phyloP scores from a whole-genome alignment of 169 alveolate genomes.

The Miamiensis avidus region DNA sequence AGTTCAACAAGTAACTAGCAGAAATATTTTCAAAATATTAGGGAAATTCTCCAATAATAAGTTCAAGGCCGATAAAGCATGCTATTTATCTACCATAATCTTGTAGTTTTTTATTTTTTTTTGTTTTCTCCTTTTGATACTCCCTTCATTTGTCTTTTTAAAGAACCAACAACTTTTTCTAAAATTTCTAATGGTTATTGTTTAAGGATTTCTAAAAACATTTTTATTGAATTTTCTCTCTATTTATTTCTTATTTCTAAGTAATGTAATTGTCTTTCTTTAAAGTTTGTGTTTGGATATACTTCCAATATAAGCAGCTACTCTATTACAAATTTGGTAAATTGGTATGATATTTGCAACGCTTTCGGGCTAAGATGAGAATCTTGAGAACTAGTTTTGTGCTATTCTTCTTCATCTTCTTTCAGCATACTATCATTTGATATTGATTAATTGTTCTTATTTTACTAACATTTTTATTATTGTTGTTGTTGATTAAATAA shows the following conservation, averaged over 20 bases:
- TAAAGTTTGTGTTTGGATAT: not conserved
- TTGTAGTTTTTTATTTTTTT: too few relatives aligned
- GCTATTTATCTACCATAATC: not conserved
- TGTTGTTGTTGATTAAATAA: too few relatives aligned
- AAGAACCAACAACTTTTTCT: not conserved
- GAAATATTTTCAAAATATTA: not conserved
- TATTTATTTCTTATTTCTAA: not conserved
- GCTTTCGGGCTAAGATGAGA: not conserved
- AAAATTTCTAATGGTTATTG: too few relatives aligned
- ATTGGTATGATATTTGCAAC: not conserved
- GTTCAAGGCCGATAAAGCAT: not conserved
- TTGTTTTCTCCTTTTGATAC: too few relatives aligned
- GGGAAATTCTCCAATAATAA: not conserved
- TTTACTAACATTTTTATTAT: too few relatives aligned
- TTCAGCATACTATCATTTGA: too few relatives aligned
- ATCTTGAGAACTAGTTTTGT: too few relatives aligned
- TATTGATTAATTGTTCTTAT: too few relatives aligned
- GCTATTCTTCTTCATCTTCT: too few relatives aligned
- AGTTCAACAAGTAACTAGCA: not conserved
- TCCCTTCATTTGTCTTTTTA: not conserved
- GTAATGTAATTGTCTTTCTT: not conserved
- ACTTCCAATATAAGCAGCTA: too few relatives aligned
- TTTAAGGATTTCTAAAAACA: not conserved
- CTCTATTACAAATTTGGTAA: not conserved
- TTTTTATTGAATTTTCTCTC: not conserved